Percentiles rank a stretch among this genome's conserved stretches.
phyloP scores from a whole-genome alignment of 768 basidiomycete genomes.

The Zangia roseola region DNA sequence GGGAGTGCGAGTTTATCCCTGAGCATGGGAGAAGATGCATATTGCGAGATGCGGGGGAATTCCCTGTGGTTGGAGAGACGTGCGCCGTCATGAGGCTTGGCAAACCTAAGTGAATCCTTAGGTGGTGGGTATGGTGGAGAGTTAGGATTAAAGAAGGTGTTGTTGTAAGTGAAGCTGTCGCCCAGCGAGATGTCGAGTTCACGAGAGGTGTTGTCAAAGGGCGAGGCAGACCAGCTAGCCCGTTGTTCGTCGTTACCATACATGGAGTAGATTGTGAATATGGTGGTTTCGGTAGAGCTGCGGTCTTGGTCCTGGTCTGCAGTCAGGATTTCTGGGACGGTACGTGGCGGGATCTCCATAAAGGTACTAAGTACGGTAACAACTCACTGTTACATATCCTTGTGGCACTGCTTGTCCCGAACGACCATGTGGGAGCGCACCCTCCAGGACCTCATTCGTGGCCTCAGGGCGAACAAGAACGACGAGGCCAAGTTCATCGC shows the following conservation, averaged over 20 bases:
- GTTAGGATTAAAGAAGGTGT: slow-evolving; percentile 28
- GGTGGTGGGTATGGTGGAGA: slow-evolving; percentile 14
- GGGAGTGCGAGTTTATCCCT: slow-evolving; percentile 21
- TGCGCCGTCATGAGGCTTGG: slow-evolving; percentile 22
- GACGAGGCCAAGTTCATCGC: slow-evolving; percentile 92
- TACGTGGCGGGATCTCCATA: slow-evolving; percentile 35
- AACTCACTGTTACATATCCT: no score
- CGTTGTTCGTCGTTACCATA: slow-evolving; percentile 60
- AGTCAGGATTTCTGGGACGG: no score
- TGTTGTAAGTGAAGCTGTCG: slow-evolving; percentile 34
- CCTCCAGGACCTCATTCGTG: slow-evolving; percentile 92
- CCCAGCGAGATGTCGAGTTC: slow-evolving; percentile 36
- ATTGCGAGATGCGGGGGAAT: slow-evolving; percentile 19
- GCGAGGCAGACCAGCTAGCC: slow-evolving; percentile 47
- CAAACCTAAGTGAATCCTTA: slow-evolving; percentile 26
- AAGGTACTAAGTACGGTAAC: slow-evolving; percentile 11
- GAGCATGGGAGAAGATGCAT: slow-evolving; percentile 14
- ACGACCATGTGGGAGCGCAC: slow-evolving; percentile 86
- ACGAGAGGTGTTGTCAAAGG: slow-evolving; percentile 38
- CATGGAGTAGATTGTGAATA: slow-evolving; percentile 86
- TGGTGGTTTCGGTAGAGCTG: slow-evolving; percentile 68
- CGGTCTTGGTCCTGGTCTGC: slow-evolving; percentile 43
- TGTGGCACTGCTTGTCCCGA: not conserved
- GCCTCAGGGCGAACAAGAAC: slow-evolving; percentile 91
- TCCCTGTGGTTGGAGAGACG: slow-evolving; percentile 24